These are phyloP conservation scores for Geotrichum europaeum DNA, from an alignment of 1,139 yeast species.

Conservation along the genomic window DNA sequence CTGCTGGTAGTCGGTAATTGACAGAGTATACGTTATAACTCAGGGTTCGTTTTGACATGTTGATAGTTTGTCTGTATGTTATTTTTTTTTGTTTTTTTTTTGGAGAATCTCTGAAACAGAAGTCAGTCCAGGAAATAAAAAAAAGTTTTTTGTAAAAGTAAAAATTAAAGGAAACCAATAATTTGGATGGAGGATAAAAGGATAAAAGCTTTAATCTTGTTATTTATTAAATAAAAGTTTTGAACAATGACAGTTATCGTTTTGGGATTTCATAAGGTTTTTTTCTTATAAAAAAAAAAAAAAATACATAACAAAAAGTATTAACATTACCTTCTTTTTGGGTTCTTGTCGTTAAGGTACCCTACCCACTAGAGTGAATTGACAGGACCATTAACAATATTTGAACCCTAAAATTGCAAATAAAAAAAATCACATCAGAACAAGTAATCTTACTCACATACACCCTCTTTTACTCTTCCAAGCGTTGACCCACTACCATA, in stretches of 20 bases:
- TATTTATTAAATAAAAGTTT: too few relatives aligned
- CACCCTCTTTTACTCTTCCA: not conserved
- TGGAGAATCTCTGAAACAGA: not conserved
- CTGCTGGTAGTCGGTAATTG: not conserved
- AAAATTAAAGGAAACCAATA: not conserved
- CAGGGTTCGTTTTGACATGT: not conserved
- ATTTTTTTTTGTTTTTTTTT: not conserved
- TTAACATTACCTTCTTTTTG: not conserved
- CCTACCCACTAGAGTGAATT: too few relatives aligned
- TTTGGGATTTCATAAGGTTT: not conserved
- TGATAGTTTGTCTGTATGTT: not conserved
- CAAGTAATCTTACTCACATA: too few relatives aligned
- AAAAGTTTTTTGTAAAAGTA: not conserved
- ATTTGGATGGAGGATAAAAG: not conserved
- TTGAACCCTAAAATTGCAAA: too few relatives aligned
- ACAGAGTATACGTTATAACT: not conserved
- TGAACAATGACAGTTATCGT: not conserved
- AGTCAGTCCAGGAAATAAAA: not conserved
- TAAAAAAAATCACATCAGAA: too few relatives aligned
- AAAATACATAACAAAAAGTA: too few relatives aligned
- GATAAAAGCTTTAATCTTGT: not conserved
- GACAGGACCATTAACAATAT: too few relatives aligned
- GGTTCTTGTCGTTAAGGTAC: too few relatives aligned
- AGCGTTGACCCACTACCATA: slow-evolving; percentile 20
- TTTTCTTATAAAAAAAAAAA: not conserved